These are phyloP conservation scores for Blastocystis sp. DNA, from an alignment of 352 stramenopile species.

Conservation along the genomic window DNA sequence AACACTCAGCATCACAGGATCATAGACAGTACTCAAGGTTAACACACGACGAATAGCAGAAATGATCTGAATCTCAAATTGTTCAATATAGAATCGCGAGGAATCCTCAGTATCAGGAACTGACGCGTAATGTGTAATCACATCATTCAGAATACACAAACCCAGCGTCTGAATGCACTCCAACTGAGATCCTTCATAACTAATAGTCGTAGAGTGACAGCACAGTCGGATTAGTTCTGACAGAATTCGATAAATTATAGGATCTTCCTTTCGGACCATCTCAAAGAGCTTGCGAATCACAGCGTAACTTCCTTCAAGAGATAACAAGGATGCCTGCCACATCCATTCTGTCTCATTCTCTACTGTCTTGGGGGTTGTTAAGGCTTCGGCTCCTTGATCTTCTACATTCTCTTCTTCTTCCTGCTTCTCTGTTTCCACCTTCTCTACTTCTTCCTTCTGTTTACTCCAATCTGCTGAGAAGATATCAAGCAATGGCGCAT, in stretches of 20 bases:
- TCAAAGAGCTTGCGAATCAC: conserved; percentile 63
- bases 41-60: conserved; percentile 46
- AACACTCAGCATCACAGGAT: background rate
- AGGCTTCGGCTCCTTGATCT: background rate
- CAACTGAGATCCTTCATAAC: conserved; percentile 60
- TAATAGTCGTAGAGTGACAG: conserved; percentile 62
- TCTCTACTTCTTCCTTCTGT: background rate
- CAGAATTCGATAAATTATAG: conserved; percentile 57
- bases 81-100: conserved; percentile 46
- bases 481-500: conserved; percentile 51
- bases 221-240: conserved; percentile 60
- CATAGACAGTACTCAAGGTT: conserved; percentile 46
- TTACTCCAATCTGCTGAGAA: conserved; percentile 1
- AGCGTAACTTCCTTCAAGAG: conserved; percentile 50
- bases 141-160: conserved; percentile 62
- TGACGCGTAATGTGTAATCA: conserved; percentile 31
- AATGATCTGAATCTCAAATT: conserved; percentile 66
- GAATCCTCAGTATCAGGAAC: conserved; percentile 57
- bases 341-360: conserved; percentile 62
- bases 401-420: conserved; percentile 3
- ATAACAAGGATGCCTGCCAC: conserved; percentile 65
- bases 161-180: conserved; percentile 67
- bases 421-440: background rate
- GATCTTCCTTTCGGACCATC: conserved; percentile 11
- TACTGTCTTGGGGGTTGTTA: background rate